phyloP scores from a whole-genome alignment of 129 eudicot genomes.

The Dittrichia graveolens region DNA sequence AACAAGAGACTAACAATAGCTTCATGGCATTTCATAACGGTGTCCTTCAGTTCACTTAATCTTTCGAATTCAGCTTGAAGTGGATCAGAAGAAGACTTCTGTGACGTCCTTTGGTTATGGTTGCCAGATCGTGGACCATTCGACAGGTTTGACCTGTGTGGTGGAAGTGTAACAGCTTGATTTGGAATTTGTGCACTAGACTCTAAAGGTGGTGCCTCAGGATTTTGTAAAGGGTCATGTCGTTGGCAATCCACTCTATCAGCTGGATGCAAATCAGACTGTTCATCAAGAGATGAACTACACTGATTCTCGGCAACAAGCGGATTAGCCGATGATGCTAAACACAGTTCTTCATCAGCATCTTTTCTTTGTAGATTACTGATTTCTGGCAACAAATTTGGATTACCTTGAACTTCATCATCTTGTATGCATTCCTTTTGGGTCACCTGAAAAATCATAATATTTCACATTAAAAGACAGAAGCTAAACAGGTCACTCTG shows the following conservation, averaged over 20 bases:
- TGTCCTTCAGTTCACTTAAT: slow-evolving; percentile 42
- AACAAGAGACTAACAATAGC: slow-evolving; percentile 46
- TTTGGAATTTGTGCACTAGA: slow-evolving; percentile 29
- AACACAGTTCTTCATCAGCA: slow-evolving; percentile 29
- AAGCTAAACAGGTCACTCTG: neutral
- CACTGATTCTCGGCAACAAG: slow-evolving; percentile 14
- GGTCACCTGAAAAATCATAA: slow-evolving; percentile 35
- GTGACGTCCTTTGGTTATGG: slow-evolving; percentile 31
- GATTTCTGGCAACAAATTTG: slow-evolving; percentile 5
- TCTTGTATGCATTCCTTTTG: slow-evolving; percentile 30
- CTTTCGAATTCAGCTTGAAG: slow-evolving; percentile 63
- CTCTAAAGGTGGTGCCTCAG: slow-evolving; percentile 19
- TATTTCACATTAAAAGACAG: slow-evolving; percentile 1
- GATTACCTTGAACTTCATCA: slow-evolving; percentile 27
- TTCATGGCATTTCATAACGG: slow-evolving; percentile 40
- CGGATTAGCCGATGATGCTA: neutral
- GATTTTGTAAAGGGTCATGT: slow-evolving; percentile 20
- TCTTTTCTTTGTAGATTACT: slow-evolving; percentile 24
- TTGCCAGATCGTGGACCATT: slow-evolving; percentile 29
- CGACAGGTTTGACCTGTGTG: slow-evolving; percentile 17
- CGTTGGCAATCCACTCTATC: slow-evolving; percentile 19
- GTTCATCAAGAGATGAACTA: neutral
- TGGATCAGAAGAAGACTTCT: slow-evolving; percentile 45
- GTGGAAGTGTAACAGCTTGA: slow-evolving; percentile 31
- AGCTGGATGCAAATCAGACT: slow-evolving; percentile 5